Evolutionary conservation across 805 yeast species (phyloP).

Genomic region (Candida odintsovae): DNA sequence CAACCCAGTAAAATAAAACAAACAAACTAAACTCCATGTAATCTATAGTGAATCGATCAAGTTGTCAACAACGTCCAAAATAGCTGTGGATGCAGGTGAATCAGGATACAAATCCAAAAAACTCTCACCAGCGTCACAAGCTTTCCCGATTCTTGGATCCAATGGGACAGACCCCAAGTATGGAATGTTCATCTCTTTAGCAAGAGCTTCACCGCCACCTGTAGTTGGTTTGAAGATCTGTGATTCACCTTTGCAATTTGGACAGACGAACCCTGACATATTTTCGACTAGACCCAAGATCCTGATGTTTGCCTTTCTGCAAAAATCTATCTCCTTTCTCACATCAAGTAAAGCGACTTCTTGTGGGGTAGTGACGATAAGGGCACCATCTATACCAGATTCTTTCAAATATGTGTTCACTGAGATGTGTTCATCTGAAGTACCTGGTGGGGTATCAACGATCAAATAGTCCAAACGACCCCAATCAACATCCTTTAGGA

Average conservation of each 20-base stretch:
- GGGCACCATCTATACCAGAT: constrained; percentile 91
- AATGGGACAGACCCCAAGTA: constrained; percentile 91
- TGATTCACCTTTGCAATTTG: constrained; percentile 85
- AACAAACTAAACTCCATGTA: background rate
- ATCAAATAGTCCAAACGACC: constrained; percentile 79
- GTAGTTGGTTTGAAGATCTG: constrained; percentile 92
- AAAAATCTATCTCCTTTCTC: constrained; percentile 91
- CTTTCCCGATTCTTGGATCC: constrained; percentile 88
- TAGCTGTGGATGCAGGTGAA: constrained; percentile 87
- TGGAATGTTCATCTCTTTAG: constrained; percentile 70
- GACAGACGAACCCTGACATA: constrained; percentile 98
- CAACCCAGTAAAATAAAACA: background rate
- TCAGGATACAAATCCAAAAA: constrained; percentile 83
- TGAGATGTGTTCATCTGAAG: constrained; percentile 93
- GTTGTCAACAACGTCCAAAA: constrained; percentile 74
- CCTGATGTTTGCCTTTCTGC: constrained; percentile 82
- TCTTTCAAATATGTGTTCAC: constrained; percentile 85
- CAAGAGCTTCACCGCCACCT: constrained; percentile 88
- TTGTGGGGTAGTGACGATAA: constrained; percentile 94
- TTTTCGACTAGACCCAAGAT: constrained; percentile 91
- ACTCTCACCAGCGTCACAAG: constrained; percentile 83
- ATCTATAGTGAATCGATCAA: constrained; percentile 42
- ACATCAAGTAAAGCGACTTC: constrained; percentile 95
- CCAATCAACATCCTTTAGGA: constrained; percentile 94
- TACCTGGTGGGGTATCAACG: constrained; percentile 98